Percentiles rank a stretch among this genome's conserved stretches.
These are phyloP conservation scores for Tetrahymena thermophila DNA, from an alignment of 73 alveolate genomes.

Conservation along the genomic window DNA sequence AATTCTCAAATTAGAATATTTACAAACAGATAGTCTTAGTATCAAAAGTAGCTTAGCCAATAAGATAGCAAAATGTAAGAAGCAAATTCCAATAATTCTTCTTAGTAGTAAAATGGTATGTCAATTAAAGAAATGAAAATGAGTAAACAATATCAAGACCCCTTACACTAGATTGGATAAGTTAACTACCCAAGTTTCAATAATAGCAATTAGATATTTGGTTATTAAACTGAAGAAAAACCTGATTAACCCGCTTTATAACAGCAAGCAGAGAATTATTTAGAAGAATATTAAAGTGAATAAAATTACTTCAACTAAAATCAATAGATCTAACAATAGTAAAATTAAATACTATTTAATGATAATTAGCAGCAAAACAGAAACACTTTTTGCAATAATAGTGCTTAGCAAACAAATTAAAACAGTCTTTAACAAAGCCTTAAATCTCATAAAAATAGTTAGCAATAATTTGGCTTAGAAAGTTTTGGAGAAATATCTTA, in stretches of 20 bases:
- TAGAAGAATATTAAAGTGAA: background rate
- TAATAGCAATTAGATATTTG: background rate
- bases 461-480: background rate
- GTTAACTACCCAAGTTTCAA: background rate
- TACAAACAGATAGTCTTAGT: background rate
- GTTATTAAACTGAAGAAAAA: background rate
- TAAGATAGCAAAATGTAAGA: background rate
- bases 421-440: background rate
- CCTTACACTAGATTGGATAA: background rate
- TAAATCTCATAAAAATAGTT: background rate
- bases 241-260: background rate
- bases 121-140: background rate
- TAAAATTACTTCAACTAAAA: background rate
- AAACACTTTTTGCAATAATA: background rate
- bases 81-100: background rate
- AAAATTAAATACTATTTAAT: background rate
- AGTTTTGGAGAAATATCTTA: background rate
- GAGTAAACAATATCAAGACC: background rate
- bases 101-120: background rate
- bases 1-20: background rate
- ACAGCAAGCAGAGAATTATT: background rate
- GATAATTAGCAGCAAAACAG: background rate
- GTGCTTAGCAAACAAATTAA: background rate
- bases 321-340: background rate
- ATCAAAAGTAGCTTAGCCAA: background rate